Percentiles rank a stretch among this genome's conserved stretches.
Evolutionary conservation across 164 flowering plant genomes (phyloP).

Genomic region (Tetrastigma voinierianum): DNA sequence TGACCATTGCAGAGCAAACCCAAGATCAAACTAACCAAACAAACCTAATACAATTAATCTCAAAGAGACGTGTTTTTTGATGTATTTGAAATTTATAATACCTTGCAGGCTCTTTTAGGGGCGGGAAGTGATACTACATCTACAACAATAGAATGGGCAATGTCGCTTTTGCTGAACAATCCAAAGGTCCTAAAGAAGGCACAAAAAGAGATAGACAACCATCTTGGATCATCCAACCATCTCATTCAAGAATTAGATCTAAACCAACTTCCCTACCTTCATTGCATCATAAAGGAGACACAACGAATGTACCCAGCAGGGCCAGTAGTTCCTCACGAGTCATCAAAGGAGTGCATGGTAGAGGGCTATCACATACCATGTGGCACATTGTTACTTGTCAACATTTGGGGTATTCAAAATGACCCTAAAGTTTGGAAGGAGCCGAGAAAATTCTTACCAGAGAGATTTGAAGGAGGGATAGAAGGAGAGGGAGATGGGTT

Average conservation of each 20-base stretch:
- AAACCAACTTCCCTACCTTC: conserved; percentile 18
- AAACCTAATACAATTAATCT: too few species aligned
- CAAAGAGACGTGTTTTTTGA: too few species aligned
- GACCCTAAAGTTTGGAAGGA: conserved; percentile 32
- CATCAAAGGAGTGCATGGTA: conserved; percentile 29
- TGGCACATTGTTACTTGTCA: conserved; percentile 38
- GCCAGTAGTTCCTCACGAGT: too few species aligned
- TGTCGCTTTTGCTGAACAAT: conserved; percentile 15
- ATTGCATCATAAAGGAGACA: conserved; percentile 18
- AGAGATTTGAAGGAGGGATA: conserved; percentile 23
- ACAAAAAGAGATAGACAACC: conserved; percentile 20
- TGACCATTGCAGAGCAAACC: too few species aligned
- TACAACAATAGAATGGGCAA: conserved; percentile 11
- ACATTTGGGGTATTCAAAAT: conserved; percentile 38
- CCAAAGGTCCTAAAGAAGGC: conserved; percentile 13
- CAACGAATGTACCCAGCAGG: conserved; percentile 20
- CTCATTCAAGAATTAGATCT: conserved; percentile 22
- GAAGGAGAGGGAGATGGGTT: conserved; percentile 26
- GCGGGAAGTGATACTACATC: conserved; percentile 13
- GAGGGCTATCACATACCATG: conserved; percentile 33
- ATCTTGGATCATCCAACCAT: conserved; percentile 10
- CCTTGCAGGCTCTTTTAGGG: conserved; percentile 6
- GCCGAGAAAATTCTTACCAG: conserved; percentile 31
- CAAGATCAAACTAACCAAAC: too few species aligned
- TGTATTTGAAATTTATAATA: too few species aligned